Conservation (phyloP, 179 eudicot genomes). For the Nepenthes alata region DNA sequence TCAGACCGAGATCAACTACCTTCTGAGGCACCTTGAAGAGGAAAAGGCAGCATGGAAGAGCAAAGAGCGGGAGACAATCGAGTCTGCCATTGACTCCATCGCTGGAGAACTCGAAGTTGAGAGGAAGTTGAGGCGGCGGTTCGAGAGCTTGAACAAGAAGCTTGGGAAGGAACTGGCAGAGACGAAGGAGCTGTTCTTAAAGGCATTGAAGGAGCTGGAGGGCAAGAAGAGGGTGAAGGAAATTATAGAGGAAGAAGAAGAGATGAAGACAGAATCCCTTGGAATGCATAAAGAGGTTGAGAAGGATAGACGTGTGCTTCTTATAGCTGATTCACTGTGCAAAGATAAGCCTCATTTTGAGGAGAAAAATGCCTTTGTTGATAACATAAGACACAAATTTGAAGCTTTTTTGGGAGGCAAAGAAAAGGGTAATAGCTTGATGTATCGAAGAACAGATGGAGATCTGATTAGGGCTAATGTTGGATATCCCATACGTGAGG, state of each 20-base stretch:
- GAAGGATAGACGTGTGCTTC: conserved; percentile 59
- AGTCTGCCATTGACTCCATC: conserved; percentile 65
- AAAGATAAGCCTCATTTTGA: conserved; percentile 64
- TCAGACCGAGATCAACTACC: conserved; percentile 37
- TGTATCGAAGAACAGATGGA: conserved; percentile 19
- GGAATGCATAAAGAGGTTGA: conserved; percentile 47
- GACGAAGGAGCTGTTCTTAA: conserved; percentile 38
- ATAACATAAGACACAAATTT: conserved; percentile 46
- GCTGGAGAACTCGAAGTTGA: conserved; percentile 76
- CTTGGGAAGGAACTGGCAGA: conserved; percentile 77
- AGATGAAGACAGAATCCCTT: conserved; percentile 35
- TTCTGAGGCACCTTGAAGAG: conserved; percentile 39
- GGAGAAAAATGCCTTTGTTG: conserved; percentile 53
- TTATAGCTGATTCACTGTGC: conserved; percentile 40
- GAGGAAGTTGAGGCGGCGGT: conserved; percentile 56
- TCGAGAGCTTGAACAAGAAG: conserved; percentile 74
- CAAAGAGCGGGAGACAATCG: conserved; percentile 54
- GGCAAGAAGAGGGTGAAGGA: conserved; percentile 60
- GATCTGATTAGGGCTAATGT: conserved; percentile 15
- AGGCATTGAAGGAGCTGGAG: conserved; percentile 52
- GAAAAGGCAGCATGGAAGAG: conserved; percentile 75
- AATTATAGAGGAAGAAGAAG: conserved; percentile 38
- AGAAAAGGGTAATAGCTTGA: conserved; percentile 23
- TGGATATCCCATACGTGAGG: conserved; percentile 22
- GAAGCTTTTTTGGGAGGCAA: conserved; percentile 38